phyloP scores from a whole-genome alignment of 2,329 filamentous ascomycete genomes.

The Trichophyton benhamiae region DNA sequence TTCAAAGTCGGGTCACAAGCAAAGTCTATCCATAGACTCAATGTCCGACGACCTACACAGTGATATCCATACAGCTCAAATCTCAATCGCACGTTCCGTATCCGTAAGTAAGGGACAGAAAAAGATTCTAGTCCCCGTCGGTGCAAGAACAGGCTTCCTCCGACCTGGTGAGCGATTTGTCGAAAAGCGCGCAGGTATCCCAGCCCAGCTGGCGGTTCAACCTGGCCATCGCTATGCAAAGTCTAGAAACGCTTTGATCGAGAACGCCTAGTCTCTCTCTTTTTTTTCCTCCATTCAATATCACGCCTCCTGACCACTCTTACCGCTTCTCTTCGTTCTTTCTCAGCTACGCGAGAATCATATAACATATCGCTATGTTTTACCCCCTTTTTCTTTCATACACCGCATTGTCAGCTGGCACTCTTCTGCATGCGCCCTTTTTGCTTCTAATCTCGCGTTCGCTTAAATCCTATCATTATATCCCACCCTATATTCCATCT shows the following conservation, averaged over 20 bases:
- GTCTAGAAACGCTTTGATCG: conserved; percentile 13
- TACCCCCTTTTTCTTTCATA: background rate
- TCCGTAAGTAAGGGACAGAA: conserved; percentile 25
- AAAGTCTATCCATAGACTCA: conserved; percentile 10
- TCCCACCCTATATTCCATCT: background rate
- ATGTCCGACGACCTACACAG: conserved; percentile 9
- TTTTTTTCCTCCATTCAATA: no score
- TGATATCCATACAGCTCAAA: conserved; percentile 19
- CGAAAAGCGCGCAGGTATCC: conserved; percentile 15
- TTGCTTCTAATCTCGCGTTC: background rate
- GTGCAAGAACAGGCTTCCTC: conserved; percentile 17
- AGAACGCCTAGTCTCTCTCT: conserved; percentile 8
- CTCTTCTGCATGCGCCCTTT: background rate
- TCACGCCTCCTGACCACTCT: no score
- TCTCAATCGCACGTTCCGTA: conserved; percentile 30
- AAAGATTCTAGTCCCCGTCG: conserved; percentile 28
- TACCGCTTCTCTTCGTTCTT: background rate
- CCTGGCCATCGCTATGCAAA: conserved; percentile 15
- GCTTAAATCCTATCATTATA: background rate
- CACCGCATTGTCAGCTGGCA: background rate
- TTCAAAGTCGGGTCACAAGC: background rate
- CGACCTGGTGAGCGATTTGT: conserved; percentile 21
- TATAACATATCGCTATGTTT: background rate
- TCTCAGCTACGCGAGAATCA: background rate
- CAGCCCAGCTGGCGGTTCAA: conserved; percentile 21